Conservation (phyloP, 495 filamentous ascomycete species). For the Penicillium goetzii region DNA sequence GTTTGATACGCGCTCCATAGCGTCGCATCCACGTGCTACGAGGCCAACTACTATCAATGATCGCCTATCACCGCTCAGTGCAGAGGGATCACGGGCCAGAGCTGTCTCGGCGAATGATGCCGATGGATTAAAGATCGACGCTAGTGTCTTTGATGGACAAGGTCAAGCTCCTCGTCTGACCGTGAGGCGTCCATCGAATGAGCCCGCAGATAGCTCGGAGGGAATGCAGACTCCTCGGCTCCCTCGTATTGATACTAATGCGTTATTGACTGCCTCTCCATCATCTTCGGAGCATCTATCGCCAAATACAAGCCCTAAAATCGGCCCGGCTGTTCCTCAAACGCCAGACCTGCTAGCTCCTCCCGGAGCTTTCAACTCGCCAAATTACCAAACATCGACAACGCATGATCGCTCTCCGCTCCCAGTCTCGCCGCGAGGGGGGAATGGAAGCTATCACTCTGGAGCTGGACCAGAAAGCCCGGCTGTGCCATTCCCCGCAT, state of each 20-base stretch:
- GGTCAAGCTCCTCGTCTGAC: constrained; percentile 34
- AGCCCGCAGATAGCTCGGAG: constrained; percentile 12
- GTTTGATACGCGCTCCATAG: constrained; percentile 53
- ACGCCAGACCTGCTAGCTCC: constrained; percentile 42
- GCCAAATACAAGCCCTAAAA: constrained; percentile 26
- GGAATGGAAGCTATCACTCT: constrained; percentile 14
- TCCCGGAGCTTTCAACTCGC: constrained; percentile 39
- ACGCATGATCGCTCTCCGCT: constrained; percentile 33
- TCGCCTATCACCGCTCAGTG: constrained; percentile 39
- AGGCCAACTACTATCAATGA: constrained; percentile 29
- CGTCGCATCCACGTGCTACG: constrained; percentile 46
- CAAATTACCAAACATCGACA: constrained; percentile 38
- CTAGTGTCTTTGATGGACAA: constrained; percentile 30
- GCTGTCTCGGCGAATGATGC: constrained; percentile 73
- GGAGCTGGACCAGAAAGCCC: constrained; percentile 35
- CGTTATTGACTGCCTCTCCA: constrained; percentile 40
- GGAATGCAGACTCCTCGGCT: constrained; percentile 15
- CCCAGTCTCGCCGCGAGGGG: constrained; percentile 41
- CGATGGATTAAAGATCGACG: constrained; percentile 45
- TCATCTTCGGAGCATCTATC: constrained; percentile 39
- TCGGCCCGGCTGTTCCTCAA: constrained; percentile 19
- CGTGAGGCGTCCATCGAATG: constrained; percentile 41
- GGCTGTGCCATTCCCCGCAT: constrained; percentile 54
- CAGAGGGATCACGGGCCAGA: constrained; percentile 46
- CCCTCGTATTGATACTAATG: constrained; percentile 29